Evolutionary conservation across 768 basidiomycete species (phyloP).

Genomic region (Mycena indigotica): DNA sequence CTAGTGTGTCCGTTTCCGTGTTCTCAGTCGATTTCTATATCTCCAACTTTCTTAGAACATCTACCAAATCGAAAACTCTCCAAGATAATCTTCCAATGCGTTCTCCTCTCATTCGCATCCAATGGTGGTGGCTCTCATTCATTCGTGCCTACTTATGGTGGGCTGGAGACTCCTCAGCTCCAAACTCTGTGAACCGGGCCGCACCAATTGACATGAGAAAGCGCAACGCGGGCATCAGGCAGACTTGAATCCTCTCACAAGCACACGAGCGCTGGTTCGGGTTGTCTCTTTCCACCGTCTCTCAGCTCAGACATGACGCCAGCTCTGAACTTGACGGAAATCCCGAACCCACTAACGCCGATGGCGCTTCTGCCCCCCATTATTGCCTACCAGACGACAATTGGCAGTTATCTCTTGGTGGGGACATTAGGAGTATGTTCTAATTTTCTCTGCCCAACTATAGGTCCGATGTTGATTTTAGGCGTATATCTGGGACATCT

Average conservation of each 20-base stretch:
- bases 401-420: slow-evolving; percentile 31
- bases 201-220: neutral
- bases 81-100: no score
- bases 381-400: slow-evolving; percentile 29
- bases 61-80: no score
- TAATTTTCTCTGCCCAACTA: neutral
- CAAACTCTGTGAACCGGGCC: no score
- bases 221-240: neutral
- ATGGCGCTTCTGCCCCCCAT: slow-evolving; percentile 33
- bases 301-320: neutral
- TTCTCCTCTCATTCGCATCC: no score
- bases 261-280: no score
- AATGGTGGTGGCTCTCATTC: no score
- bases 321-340: neutral
- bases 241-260: neutral
- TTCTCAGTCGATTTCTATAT: no score
- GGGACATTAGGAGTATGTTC: slow-evolving; percentile 12
- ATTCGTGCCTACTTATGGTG: no score
- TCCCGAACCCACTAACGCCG: slow-evolving; percentile 34
- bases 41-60: no score
- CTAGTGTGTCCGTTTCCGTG: no score
- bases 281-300: neutral
- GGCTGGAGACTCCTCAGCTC: no score
- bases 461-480: neutral
- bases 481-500: slow-evolving; percentile 23